phyloP scores from a whole-genome alignment of 2,329 filamentous ascomycete species.

The Ophiocordyceps camponoti-floridani region DNA sequence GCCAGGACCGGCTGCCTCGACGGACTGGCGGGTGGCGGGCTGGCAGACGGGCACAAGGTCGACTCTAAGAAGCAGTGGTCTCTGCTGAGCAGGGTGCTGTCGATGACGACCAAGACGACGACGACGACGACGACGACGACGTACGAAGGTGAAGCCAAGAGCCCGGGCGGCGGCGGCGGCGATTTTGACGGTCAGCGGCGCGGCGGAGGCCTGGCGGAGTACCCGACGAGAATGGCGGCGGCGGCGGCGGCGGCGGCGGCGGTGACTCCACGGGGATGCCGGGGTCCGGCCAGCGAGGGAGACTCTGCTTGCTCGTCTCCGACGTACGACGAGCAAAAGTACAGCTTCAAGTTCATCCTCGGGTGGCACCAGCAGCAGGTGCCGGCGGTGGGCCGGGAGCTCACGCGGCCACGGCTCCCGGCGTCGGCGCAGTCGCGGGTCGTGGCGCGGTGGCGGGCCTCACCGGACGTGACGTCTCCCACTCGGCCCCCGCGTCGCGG shows the following conservation, averaged over 20 bases:
- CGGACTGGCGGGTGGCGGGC: slow-evolving; percentile 7
- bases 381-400: slow-evolving; percentile 39
- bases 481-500: background rate
- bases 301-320: slow-evolving; percentile 38
- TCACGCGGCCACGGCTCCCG: slow-evolving; percentile 52
- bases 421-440: slow-evolving; percentile 50
- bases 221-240: background rate
- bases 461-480: slow-evolving; percentile 10
- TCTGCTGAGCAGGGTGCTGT: slow-evolving; percentile 44
- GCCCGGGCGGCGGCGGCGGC: background rate
- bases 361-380: slow-evolving; percentile 42
- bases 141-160: background rate
- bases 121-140: too few relatives aligned
- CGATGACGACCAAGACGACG: slow-evolving; percentile 11
- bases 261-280: slow-evolving; percentile 14
- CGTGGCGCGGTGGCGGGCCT: slow-evolving; percentile 18
- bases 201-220: slow-evolving; percentile 29
- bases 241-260: slow-evolving; percentile 3
- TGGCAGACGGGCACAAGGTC: slow-evolving; percentile 10
- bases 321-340: slow-evolving; percentile 35
- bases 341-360: slow-evolving; percentile 58
- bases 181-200: slow-evolving; percentile 7
- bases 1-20: slow-evolving; percentile 10
- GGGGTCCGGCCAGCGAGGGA: slow-evolving; percentile 21
- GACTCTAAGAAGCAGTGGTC: slow-evolving; percentile 44